Conservation (phyloP, 257 asterid genomes). For the Penstemon eatonii region DNA sequence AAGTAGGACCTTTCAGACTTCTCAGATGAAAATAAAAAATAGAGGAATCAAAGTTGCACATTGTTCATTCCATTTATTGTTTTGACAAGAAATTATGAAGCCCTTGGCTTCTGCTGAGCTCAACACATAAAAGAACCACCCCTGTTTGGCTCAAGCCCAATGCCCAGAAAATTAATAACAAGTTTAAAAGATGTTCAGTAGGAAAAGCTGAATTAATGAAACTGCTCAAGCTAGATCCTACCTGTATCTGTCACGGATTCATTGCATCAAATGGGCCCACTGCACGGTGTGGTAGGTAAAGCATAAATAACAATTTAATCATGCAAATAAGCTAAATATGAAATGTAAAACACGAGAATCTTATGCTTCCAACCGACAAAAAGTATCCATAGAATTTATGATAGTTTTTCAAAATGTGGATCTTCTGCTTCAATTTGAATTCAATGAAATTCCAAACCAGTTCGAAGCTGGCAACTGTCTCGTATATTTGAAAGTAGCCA, state of each 20-base stretch:
- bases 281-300: conserved; percentile 17
- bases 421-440: conserved; percentile 2
- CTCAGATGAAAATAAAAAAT: not conserved
- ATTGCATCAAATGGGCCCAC: conserved; percentile 26
- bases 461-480: conserved; percentile 24
- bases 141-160: conserved; percentile 21
- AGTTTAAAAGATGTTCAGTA: conserved; percentile 10
- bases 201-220: conserved; percentile 1
- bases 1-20: conserved; percentile 5
- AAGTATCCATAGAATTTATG: not conserved
- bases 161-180: not conserved
- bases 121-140: conserved; percentile 10
- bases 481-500: conserved; percentile 16
- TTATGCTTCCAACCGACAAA: conserved; percentile 24
- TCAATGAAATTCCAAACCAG: conserved; percentile 15
- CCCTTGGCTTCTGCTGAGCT: conserved; percentile 18
- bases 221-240: conserved; percentile 19
- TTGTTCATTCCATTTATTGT: conserved; percentile 11
- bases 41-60: conserved; percentile 8
- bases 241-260: conserved; percentile 28
- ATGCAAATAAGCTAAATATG: conserved; percentile 18
- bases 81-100: conserved; percentile 14
- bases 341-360: conserved; percentile 12
- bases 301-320: conserved; percentile 18
- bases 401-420: not conserved